Evolutionary conservation across 2,329 filamentous ascomycete genomes (phyloP).

Genomic region (Furcasterigmium furcatum): DNA sequence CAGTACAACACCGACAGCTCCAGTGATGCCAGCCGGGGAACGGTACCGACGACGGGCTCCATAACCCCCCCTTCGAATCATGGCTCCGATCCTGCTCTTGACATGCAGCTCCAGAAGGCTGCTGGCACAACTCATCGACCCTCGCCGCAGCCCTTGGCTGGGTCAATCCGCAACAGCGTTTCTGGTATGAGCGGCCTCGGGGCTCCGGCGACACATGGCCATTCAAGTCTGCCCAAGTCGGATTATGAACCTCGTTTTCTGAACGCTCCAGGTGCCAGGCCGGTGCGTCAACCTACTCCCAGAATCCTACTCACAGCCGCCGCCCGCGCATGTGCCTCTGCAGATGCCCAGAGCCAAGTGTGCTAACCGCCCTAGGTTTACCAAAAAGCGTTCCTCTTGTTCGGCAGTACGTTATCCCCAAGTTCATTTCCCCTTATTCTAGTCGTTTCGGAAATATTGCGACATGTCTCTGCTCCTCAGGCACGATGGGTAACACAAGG

Average conservation of each 20-base stretch:
- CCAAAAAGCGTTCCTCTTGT: slow-evolving; percentile 82
- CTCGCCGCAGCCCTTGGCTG: slow-evolving; percentile 29
- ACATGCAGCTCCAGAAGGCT: slow-evolving; percentile 55
- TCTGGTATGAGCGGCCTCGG: slow-evolving; percentile 61
- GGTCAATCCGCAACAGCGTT: slow-evolving; percentile 59
- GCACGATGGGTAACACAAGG: too few species aligned
- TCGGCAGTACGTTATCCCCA: too few species aligned
- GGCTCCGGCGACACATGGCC: slow-evolving; percentile 50
- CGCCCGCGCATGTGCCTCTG: too few species aligned
- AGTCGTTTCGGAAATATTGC: too few species aligned
- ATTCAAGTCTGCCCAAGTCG: slow-evolving; percentile 61
- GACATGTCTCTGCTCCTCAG: too few species aligned
- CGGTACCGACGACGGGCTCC: slow-evolving; percentile 64
- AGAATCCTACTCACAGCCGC: too few species aligned
- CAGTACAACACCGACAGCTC: slow-evolving; percentile 42
- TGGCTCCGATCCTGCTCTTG: slow-evolving; percentile 62
- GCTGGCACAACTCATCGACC: slow-evolving; percentile 28
- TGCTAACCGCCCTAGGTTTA: slow-evolving; percentile 62
- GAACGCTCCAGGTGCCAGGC: slow-evolving; percentile 39
- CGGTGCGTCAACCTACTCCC: slow-evolving; percentile 8
- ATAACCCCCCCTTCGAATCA: slow-evolving; percentile 73
- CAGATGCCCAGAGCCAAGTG: too few species aligned
- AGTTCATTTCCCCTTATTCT: too few species aligned
- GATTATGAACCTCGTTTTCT: slow-evolving; percentile 77
- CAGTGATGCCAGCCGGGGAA: slow-evolving; percentile 58